Conservation (phyloP, 140 eudicot species). For the Anethum foeniculum region DNA sequence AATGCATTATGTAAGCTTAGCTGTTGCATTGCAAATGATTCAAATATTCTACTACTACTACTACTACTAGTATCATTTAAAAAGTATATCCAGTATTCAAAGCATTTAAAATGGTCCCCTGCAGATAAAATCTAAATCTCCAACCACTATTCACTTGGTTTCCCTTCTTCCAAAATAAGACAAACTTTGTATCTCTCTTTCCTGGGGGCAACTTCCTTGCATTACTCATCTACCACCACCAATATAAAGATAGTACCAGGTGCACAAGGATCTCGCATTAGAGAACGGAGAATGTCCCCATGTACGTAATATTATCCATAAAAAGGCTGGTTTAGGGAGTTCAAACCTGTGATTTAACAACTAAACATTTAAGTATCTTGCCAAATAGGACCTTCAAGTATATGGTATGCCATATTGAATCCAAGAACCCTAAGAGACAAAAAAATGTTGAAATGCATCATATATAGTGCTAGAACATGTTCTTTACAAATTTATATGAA, state of each 20-base stretch:
- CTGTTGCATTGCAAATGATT: conserved; percentile 3
- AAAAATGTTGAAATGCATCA: neutral
- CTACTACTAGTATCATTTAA: neutral
- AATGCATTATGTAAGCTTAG: conserved; percentile 6
- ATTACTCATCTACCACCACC: neutral
- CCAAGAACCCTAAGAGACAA: neutral
- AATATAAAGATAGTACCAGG: neutral
- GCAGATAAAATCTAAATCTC: neutral
- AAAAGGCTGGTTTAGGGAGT: neutral
- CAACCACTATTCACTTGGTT: conserved; percentile 1
- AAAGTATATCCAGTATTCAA: conserved; percentile 1
- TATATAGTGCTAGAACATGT: neutral
- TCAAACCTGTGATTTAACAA: neutral
- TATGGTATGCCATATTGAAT: neutral
- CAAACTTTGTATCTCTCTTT: neutral
- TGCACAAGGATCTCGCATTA: neutral
- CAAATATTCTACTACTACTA: neutral
- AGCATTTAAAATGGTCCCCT: conserved; percentile 1
- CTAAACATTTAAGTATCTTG: neutral
- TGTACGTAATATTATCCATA: neutral
- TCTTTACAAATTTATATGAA: neutral
- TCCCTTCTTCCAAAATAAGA: neutral
- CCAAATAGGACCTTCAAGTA: neutral
- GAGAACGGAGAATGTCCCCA: neutral
- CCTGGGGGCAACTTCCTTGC: neutral